phyloP scores from a whole-genome alignment of 202 grass and related monocot genomes.

The Setaria italica region DNA sequence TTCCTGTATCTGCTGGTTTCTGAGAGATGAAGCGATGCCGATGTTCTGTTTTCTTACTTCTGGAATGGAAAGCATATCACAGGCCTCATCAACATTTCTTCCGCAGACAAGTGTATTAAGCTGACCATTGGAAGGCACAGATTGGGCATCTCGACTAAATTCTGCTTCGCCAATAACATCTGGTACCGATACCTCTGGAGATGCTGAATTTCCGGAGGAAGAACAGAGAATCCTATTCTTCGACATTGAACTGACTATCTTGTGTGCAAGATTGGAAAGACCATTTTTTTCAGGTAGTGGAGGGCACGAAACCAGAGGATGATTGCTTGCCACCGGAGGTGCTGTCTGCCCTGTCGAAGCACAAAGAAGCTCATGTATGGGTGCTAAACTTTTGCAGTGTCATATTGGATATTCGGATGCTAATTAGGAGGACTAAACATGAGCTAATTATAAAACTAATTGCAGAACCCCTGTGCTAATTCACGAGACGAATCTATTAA shows the following conservation, averaged over 20 bases:
- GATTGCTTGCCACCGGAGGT: slow-evolving; percentile 22
- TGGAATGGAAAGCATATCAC: slow-evolving; percentile 22
- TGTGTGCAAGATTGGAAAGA: slow-evolving; percentile 34
- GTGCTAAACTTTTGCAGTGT: too few species aligned
- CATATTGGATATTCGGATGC: too few species aligned
- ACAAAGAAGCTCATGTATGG: background rate
- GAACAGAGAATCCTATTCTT: slow-evolving; percentile 10
- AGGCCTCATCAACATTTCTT: slow-evolving; percentile 45
- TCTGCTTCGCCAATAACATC: slow-evolving; percentile 1
- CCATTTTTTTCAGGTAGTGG: slow-evolving; percentile 8
- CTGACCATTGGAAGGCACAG: slow-evolving; percentile 34
- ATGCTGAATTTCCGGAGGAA: slow-evolving; percentile 29
- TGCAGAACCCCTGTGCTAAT: too few species aligned
- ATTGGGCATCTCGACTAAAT: slow-evolving; percentile 30
- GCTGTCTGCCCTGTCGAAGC: slow-evolving; percentile 13
- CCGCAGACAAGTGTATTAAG: slow-evolving; percentile 19
- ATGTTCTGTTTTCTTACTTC: slow-evolving; percentile 21
- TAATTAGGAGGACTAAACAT: too few species aligned
- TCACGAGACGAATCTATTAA: too few species aligned
- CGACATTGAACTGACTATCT: slow-evolving; percentile 11
- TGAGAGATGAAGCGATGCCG: slow-evolving; percentile 20
- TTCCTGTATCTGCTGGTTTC: slow-evolving; percentile 32
- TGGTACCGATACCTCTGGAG: slow-evolving; percentile 10
- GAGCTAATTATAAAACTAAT: too few species aligned
- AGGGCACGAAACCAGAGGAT: slow-evolving; percentile 27